These are phyloP conservation scores for Aspergillus quadrilineatus DNA, from an alignment of 2,329 filamentous ascomycete genomes.

Conservation along the genomic window DNA sequence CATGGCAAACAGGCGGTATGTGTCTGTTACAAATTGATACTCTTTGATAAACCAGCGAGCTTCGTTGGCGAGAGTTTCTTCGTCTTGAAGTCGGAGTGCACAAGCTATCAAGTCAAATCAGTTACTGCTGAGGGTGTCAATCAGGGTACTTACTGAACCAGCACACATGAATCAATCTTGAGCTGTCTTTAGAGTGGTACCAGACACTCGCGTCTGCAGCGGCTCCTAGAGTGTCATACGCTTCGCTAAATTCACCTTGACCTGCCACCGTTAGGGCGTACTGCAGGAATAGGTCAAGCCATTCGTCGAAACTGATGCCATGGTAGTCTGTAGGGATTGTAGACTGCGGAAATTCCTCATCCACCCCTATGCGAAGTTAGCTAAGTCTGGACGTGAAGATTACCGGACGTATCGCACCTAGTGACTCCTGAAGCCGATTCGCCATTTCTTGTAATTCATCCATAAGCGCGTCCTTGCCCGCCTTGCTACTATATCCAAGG, in stretches of 20 bases:
- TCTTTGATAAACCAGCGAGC: constrained; percentile 83
- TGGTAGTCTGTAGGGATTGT: constrained; percentile 61
- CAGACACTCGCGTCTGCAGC: constrained; percentile 81
- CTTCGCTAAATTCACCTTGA: constrained; percentile 64
- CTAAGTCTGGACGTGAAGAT: neutral
- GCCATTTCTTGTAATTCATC: constrained; percentile 47
- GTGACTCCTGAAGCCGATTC: constrained; percentile 42
- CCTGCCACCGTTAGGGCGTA: constrained; percentile 77
- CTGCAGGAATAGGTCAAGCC: constrained; percentile 87
- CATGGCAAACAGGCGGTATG: constrained; percentile 78
- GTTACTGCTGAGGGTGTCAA: constrained; percentile 7
- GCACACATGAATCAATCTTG: constrained; percentile 71
- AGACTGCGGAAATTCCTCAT: constrained; percentile 29
- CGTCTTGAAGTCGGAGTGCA: constrained; percentile 75
- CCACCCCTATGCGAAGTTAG: constrained; percentile 25
- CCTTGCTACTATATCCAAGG: constrained; percentile 46
- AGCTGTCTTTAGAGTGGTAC: constrained; percentile 65
- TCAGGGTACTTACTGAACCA: constrained; percentile 62
- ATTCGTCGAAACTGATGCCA: constrained; percentile 76
- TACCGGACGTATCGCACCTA: constrained; percentile 31
- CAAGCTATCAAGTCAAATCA: constrained; percentile 57
- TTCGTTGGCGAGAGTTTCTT: constrained; percentile 70
- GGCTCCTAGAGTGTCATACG: constrained; percentile 77
- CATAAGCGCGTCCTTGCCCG: constrained; percentile 37
- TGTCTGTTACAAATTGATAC: constrained; percentile 74